Evolutionary conservation across 352 stramenopile species (phyloP), one percentile per base, ranked within the genome.

Genomic region (Globisporangium middletonii): DNA sequence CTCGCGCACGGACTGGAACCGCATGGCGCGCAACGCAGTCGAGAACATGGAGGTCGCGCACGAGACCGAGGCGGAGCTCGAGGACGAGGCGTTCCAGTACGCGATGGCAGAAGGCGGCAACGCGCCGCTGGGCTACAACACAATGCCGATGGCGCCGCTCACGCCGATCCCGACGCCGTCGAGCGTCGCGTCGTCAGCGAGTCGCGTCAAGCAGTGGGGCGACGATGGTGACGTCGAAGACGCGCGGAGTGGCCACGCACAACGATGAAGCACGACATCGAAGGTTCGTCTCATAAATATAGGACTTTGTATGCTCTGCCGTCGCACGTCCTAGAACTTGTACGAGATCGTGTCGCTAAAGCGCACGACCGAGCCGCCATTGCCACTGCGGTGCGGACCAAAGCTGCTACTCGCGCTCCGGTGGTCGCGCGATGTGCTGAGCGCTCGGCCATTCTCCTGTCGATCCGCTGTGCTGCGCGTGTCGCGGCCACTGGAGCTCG

Each of bases 81-180:
- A 35, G 8, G 30, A 35, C 30, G 30, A 77, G 27, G 60, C 62
- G 41, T 49, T 80, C 18, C 64, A 69, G 3, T 52, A 73, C 23
- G 72, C 72, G 8, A 26, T 80, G 28, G 63, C 65, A 1, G 71
- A 86, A 16, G 67, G 77, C 19, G 77, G 67, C 16, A 88, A 83
- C 64, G 86, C 79, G 0, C 75, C 75, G 26, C 63, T 75, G 18
- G 77, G 72, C 37, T 62, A 73, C 47, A 69, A 64, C 4, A 65
- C 72, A 0, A 69, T 84, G 33, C 33, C 9, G 33, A 38, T 38
- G 33, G 33, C 33, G 33, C 33, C 33, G 30, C 13, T 35, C 27
- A n/a, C 44, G 43, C 44, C 49, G 52, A 38, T 38, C 33, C 33
- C 33, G 12, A 38, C 33, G 33, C 33, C 33, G 7, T 38, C 33